Conservation (phyloP, 2,329 filamentous ascomycete genomes). For the Helicocarpus griseus region DNA sequence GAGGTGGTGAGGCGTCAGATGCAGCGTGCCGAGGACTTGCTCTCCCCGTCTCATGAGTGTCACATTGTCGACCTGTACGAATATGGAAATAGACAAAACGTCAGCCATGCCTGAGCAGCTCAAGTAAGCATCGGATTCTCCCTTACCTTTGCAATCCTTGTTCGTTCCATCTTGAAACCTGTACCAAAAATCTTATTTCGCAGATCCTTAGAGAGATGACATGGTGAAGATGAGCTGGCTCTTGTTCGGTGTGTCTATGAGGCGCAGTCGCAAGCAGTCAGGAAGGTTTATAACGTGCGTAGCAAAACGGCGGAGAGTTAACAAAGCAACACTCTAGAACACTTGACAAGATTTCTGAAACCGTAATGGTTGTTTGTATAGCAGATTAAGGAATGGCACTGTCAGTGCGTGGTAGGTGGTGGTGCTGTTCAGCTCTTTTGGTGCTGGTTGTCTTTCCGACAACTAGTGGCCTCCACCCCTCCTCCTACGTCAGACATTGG, state of each 20-base stretch:
- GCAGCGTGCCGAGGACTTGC: slow-evolving; percentile 49
- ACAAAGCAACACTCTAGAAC: background rate
- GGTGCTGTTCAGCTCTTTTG: background rate
- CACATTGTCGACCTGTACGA: slow-evolving; percentile 44
- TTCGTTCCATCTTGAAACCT: slow-evolving; percentile 11
- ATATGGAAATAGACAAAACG: background rate
- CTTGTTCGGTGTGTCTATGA: background rate
- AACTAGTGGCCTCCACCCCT: background rate
- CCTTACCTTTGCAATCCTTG: slow-evolving; percentile 13
- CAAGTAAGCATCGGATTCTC: background rate
- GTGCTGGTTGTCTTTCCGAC: background rate
- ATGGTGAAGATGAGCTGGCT: background rate
- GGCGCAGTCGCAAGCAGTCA: background rate
- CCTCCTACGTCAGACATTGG: slow-evolving; percentile 3
- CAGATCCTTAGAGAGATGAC: background rate
- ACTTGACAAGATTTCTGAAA: background rate
- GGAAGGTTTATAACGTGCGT: background rate
- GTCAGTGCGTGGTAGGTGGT: background rate
- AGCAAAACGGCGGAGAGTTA: background rate
- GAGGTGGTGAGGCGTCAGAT: slow-evolving; percentile 54
- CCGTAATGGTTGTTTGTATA: too few species aligned
- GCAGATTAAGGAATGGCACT: too few species aligned
- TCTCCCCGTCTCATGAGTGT: slow-evolving; percentile 48
- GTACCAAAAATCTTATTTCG: background rate
- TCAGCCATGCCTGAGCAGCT: background rate